Conservation (phyloP, 2,329 filamentous ascomycete genomes). For the Penicillium sp. region DNA sequence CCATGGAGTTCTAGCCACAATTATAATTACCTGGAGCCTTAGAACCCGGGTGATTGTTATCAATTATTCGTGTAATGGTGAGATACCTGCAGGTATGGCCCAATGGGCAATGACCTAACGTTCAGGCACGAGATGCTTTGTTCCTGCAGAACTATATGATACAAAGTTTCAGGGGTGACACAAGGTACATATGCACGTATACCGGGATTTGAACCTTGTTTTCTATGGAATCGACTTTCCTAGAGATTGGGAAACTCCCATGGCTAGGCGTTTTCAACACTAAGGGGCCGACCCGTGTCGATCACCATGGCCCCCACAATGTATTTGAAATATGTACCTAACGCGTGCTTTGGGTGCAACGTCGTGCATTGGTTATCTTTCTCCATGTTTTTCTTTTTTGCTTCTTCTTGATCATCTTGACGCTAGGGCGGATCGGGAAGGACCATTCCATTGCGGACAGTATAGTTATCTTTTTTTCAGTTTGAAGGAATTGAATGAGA, state of each 20-base stretch:
- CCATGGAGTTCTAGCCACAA: not conserved
- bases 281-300: constrained; percentile 10
- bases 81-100: no score
- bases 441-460: not conserved
- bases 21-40: not conserved
- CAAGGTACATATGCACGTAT: not conserved
- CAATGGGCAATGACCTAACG: not conserved
- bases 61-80: not conserved
- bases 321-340: not conserved
- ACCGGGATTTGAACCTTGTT: not conserved
- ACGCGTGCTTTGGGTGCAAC: not conserved
- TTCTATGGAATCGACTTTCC: not conserved
- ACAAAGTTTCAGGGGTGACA: not conserved
- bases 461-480: not conserved
- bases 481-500: not conserved
- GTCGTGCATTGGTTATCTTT: not conserved
- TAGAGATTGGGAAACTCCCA: not conserved
- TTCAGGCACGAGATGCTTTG: not conserved
- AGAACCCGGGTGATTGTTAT: not conserved
- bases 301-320: not conserved
- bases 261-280: not conserved
- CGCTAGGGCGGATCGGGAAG: not conserved
- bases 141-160: not conserved
- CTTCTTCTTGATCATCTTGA: not conserved
- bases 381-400: not conserved